phyloP scores from a whole-genome alignment of 768 basidiomycete species.

The Lyophyllum semitale region DNA sequence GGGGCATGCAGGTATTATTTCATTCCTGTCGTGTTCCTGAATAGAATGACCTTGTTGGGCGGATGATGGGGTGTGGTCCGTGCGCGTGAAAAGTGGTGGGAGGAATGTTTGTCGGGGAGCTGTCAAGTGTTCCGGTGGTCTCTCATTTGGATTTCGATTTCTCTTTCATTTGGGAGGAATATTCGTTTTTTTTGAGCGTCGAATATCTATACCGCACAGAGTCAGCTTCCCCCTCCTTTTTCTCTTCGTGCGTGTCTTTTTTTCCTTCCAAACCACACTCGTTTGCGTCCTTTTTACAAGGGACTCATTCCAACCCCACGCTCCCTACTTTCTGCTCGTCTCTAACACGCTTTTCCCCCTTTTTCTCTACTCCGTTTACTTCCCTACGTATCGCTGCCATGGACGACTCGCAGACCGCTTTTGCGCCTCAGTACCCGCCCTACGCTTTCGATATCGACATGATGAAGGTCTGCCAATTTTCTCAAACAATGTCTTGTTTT shows the following conservation, averaged over 20 bases:
- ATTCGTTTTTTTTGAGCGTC: conserved; percentile 22
- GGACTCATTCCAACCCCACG: conserved; percentile 39
- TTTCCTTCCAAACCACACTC: conserved; percentile 30
- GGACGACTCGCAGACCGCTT: conserved; percentile 77
- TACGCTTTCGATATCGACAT: conserved; percentile 87
- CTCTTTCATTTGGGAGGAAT: conserved; percentile 20
- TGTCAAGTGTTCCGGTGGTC: not conserved
- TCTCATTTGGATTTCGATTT: conserved; percentile 17
- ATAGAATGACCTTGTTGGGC: not conserved
- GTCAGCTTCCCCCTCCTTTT: conserved; percentile 18
- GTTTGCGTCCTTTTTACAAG: conserved; percentile 37
- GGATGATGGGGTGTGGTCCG: conserved; percentile 13
- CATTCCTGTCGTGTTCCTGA: no score
- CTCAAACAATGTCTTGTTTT: not conserved
- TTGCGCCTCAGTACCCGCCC: conserved; percentile 66
- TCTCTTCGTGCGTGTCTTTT: conserved; percentile 33
- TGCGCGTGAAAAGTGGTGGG: conserved; percentile 14
- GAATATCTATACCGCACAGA: conserved; percentile 23
- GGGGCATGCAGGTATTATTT: no score
- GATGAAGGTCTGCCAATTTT: conserved; percentile 70
- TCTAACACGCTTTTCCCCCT: conserved; percentile 45
- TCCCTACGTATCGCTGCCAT: conserved; percentile 42
- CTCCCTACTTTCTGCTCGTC: conserved; percentile 54
- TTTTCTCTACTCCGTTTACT: conserved; percentile 41
- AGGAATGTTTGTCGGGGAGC: not conserved